A percentile compares a stretch with the other conserved stretches of the same genome.
phyloP scores from a whole-genome alignment of 768 basidiomycete genomes.

The Candolleomyces aberdarensis region DNA sequence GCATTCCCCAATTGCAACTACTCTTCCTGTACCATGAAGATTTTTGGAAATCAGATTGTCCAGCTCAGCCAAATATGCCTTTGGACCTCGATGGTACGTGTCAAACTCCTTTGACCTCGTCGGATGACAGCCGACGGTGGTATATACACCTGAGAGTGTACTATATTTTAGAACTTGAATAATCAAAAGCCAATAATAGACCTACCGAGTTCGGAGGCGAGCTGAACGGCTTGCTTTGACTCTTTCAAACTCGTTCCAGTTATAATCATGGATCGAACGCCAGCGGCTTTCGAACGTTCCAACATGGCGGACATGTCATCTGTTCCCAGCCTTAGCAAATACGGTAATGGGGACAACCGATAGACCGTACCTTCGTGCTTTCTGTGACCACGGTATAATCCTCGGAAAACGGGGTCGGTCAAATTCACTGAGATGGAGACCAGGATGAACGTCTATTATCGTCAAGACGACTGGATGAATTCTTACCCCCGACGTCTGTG shows the following conservation, averaged over 20 bases:
- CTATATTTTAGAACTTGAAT: background rate
- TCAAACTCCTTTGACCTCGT: constrained; percentile 73
- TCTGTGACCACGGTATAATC: constrained; percentile 43
- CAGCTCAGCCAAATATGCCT: constrained; percentile 59
- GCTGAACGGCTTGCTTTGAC: constrained; percentile 51
- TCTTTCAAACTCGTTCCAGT: constrained; percentile 73
- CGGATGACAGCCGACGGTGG: constrained; percentile 80
- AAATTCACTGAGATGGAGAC: constrained; percentile 24
- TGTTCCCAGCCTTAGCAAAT: constrained; percentile 16
- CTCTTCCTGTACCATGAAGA: constrained; percentile 51
- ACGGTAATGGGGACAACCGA: background rate
- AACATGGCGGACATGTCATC: constrained; percentile 66
- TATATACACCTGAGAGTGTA: constrained; percentile 48
- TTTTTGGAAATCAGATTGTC: constrained; percentile 50
- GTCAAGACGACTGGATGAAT: background rate
- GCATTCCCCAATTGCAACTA: constrained; percentile 76
- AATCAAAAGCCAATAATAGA: background rate
- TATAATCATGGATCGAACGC: constrained; percentile 69
- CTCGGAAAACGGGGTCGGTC: constrained; percentile 57
- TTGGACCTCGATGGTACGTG: constrained; percentile 48
- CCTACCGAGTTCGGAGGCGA: constrained; percentile 59
- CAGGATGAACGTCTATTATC: background rate
- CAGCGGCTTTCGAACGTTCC: constrained; percentile 51
- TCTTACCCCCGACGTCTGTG: background rate
- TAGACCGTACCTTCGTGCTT: constrained; percentile 45